Conservation (phyloP, 495 filamentous ascomycete genomes). For the Penicillium desertorum region DNA sequence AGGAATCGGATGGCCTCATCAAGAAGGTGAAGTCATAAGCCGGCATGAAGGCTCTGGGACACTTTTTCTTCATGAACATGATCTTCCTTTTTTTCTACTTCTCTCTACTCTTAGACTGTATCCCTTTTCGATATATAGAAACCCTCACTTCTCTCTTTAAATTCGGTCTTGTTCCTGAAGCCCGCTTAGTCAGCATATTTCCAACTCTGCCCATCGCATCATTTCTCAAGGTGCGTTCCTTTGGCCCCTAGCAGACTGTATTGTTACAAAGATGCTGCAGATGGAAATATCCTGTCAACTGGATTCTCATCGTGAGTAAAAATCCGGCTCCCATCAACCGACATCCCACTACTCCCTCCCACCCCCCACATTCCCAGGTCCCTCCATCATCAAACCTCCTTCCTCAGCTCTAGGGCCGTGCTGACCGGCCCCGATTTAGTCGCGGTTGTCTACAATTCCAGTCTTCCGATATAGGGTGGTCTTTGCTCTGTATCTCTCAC, state of each 20-base stretch:
- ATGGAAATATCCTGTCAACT: conserved; percentile 30
- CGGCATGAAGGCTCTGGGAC: neutral
- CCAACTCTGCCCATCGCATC: conserved; percentile 13
- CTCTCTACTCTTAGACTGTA: conserved; percentile 17
- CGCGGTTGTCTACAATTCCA: conserved; percentile 35
- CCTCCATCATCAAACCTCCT: conserved; percentile 37
- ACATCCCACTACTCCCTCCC: conserved; percentile 9
- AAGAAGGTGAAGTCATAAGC: conserved; percentile 43
- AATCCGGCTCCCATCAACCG: neutral
- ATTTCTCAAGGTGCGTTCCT: conserved; percentile 6
- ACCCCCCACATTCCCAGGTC: conserved; percentile 44
- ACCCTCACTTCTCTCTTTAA: neutral
- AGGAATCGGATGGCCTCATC: conserved; percentile 59
- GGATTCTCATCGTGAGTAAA: conserved; percentile 40
- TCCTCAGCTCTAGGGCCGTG: conserved; percentile 27
- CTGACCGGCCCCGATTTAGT: conserved; percentile 34
- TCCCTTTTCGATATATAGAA: conserved; percentile 6
- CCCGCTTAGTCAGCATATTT: conserved; percentile 13
- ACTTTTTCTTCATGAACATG: conserved; percentile 20
- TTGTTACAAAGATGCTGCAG: conserved; percentile 44
- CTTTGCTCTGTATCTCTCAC: conserved; percentile 18
- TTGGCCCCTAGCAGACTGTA: conserved; percentile 1
- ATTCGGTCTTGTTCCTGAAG: neutral
- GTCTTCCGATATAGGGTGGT: conserved; percentile 37
- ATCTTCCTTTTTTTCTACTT: conserved; percentile 6